A percentile compares a stretch with the other conserved stretches of the same genome.
These are phyloP conservation scores for Arthrinium phaeospermum DNA, from an alignment of 2,329 filamentous ascomycete species.

Conservation along the genomic window DNA sequence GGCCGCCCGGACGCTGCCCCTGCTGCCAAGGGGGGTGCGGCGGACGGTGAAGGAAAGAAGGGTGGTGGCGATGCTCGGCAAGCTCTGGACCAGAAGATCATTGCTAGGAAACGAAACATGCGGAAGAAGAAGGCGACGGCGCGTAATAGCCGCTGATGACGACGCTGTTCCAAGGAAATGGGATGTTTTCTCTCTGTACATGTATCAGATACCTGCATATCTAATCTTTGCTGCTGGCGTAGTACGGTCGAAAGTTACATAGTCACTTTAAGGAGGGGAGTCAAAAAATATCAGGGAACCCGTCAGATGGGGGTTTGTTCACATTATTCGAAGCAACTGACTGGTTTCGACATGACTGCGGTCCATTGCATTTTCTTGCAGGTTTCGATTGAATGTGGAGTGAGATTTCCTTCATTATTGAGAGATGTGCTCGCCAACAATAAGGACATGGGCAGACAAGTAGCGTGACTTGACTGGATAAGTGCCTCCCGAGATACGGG, in stretches of 20 bases:
- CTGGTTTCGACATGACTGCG: background rate
- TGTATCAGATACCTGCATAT: conserved; percentile 5
- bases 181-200: background rate
- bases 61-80: conserved; percentile 39
- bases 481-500: no score
- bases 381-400: no score
- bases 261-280: background rate
- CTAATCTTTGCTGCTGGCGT: background rate
- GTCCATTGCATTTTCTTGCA: background rate
- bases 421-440: no score
- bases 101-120: conserved; percentile 82
- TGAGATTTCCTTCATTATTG: no score
- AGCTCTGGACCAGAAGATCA: conserved; percentile 72
- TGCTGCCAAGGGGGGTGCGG: conserved; percentile 22
- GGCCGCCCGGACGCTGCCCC: conserved; percentile 9
- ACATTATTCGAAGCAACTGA: background rate
- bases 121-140: conserved; percentile 68
- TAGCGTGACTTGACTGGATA: no score
- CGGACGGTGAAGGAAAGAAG: conserved; percentile 31
- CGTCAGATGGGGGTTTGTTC: background rate
- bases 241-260: background rate
- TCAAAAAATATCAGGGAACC: background rate
- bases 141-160: background rate
- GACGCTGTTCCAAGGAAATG: background rate
- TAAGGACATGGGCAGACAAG: no score